A percentile compares a stretch with the other conserved stretches of the same genome.
These are phyloP conservation scores for Tephrocybe sp. DNA, from an alignment of 768 basidiomycete species.

Conservation along the genomic window DNA sequence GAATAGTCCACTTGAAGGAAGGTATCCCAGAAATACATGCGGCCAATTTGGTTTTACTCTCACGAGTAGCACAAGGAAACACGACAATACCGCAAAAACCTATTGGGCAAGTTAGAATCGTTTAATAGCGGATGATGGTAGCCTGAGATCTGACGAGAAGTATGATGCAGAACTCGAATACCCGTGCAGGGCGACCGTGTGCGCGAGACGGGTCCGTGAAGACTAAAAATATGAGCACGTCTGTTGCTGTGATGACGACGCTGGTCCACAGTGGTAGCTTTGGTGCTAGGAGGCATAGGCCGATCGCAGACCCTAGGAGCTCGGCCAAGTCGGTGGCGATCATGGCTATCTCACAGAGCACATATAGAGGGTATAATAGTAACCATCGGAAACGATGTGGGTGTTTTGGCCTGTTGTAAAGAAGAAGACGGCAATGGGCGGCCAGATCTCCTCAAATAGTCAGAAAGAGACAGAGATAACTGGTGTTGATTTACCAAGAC, in stretches of 20 bases:
- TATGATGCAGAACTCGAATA: conserved; percentile 57
- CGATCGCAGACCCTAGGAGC: conserved; percentile 67
- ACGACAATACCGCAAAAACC: conserved; percentile 61
- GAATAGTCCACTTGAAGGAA: conserved; percentile 57
- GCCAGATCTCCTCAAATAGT: conserved; percentile 43
- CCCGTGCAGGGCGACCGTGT: conserved; percentile 47
- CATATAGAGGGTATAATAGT: conserved; percentile 55
- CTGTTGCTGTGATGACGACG: conserved; percentile 54
- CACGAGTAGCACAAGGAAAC: conserved; percentile 65
- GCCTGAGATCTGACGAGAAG: conserved; percentile 41
- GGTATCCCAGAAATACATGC: conserved; percentile 61
- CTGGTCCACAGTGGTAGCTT: conserved; percentile 53
- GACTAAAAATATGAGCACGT: conserved; percentile 59
- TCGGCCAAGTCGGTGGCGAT: conserved; percentile 72
- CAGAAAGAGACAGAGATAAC: not conserved
- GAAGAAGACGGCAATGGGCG: conserved; percentile 52
- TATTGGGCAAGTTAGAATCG: conserved; percentile 16
- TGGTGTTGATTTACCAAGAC: conserved; percentile 41
- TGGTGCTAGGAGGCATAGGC: conserved; percentile 61
- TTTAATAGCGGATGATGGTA: not conserved
- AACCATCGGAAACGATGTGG: conserved; percentile 43
- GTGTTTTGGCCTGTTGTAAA: conserved; percentile 50
- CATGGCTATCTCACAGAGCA: conserved; percentile 55
- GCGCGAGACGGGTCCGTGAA: conserved; percentile 59
- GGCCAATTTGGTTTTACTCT: conserved; percentile 64